These are phyloP conservation scores for Chytridiales sp. DNA, from an alignment of 371 early-diverging fungal genomes.

Conservation along the genomic window DNA sequence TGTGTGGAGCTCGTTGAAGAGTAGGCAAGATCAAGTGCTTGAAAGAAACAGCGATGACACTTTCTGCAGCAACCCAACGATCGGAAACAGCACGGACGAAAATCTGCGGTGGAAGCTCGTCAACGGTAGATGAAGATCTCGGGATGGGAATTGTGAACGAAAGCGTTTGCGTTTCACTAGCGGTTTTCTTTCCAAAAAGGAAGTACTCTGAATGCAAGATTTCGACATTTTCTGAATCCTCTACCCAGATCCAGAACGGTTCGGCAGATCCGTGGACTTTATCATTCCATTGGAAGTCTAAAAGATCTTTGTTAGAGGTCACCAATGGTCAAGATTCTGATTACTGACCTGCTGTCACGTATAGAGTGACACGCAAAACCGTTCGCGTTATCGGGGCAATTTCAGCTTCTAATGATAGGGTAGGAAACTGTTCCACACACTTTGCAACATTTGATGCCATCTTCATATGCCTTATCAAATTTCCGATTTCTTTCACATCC, in stretches of 20 bases:
- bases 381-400: constrained; percentile 91
- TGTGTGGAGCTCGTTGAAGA: constrained; percentile 73
- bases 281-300: constrained; percentile 91
- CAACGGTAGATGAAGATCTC: constrained; percentile 48
- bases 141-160: constrained; percentile 84
- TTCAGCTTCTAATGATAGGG: constrained; percentile 68
- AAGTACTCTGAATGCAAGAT: constrained; percentile 67
- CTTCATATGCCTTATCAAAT: constrained; percentile 74
- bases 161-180: constrained; percentile 45
- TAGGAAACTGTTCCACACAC: constrained; percentile 84
- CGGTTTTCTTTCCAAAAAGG: constrained; percentile 45
- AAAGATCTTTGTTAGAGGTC: not conserved
- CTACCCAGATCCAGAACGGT: constrained; percentile 95
- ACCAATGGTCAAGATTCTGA: constrained; percentile 4
- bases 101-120: constrained; percentile 85
- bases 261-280: constrained; percentile 82
- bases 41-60: constrained; percentile 81
- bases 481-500: constrained; percentile 80
- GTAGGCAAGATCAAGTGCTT: constrained; percentile 85
- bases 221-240: constrained; percentile 70
- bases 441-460: constrained; percentile 73
- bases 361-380: constrained; percentile 78
- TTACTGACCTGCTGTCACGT: constrained; percentile 52
- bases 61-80: constrained; percentile 91
- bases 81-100: constrained; percentile 89